A percentile compares a stretch with the other conserved stretches of the same genome.
These are phyloP conservation scores for Didymellaceae sp. DNA, from an alignment of 2,329 filamentous ascomycete species.

Conservation along the genomic window DNA sequence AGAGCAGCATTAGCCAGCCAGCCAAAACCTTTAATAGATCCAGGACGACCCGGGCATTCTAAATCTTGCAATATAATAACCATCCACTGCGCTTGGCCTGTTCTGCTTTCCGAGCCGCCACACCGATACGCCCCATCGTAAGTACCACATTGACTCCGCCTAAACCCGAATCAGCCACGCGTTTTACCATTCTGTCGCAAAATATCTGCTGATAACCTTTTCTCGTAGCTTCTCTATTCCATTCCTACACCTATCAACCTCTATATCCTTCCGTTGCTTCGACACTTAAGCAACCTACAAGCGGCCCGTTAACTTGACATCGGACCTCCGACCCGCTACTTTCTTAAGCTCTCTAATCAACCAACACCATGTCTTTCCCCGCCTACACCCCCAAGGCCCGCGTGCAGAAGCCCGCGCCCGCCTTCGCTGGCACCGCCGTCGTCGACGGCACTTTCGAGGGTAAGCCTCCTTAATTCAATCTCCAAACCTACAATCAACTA, in stretches of 20 bases:
- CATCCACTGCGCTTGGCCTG: not conserved
- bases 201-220: constrained; percentile 38
- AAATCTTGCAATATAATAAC: not conserved
- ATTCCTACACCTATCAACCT: constrained; percentile 3
- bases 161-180: constrained; percentile 32
- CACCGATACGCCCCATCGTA: constrained; percentile 15
- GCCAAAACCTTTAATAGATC: constrained; percentile 3
- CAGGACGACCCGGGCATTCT: not conserved
- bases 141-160: constrained; percentile 15
- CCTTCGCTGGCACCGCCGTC: constrained; percentile 48
- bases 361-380: constrained; percentile 38
- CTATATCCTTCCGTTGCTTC: constrained; percentile 1
- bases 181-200: constrained; percentile 37
- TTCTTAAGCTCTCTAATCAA: not conserved
- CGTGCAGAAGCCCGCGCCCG: constrained; percentile 50
- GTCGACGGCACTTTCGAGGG: constrained; percentile 52
- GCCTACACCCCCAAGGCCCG: constrained; percentile 48
- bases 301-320: constrained; percentile 14
- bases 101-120: constrained; percentile 18
- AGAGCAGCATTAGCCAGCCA: constrained; percentile 3
- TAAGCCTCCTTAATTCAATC: constrained; percentile 17
- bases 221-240: constrained; percentile 3
- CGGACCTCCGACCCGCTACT: constrained; percentile 20
- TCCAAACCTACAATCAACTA: constrained; percentile 5
- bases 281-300: not conserved